These are phyloP conservation scores for Saksenaea oblongispora DNA, from an alignment of 371 early-diverging fungal species.

Conservation along the genomic window DNA sequence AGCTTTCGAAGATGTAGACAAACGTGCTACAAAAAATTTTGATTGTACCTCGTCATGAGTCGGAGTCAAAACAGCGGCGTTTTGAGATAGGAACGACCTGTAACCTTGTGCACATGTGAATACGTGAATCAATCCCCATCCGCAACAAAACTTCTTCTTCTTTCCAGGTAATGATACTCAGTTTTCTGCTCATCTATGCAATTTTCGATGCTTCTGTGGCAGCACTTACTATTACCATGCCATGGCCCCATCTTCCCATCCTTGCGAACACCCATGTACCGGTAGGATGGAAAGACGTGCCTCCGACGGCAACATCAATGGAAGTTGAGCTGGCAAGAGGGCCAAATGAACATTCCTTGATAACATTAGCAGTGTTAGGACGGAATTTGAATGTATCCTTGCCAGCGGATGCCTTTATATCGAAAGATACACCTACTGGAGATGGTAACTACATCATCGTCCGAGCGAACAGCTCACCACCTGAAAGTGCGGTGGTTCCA, in stretches of 20 bases:
- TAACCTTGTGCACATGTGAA: not conserved
- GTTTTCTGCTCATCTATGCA: not conserved
- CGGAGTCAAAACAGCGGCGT: no score
- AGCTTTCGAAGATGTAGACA: no score
- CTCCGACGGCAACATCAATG: not conserved
- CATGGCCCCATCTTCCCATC: not conserved
- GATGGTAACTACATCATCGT: constrained; percentile 7
- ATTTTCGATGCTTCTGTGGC: not conserved
- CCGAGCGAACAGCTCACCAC: constrained; percentile 11
- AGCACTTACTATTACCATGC: not conserved
- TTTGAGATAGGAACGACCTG: no score
- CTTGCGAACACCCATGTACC: constrained; percentile 1
- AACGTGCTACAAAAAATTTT: no score
- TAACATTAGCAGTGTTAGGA: not conserved
- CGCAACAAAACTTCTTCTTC: not conserved
- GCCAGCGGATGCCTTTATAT: constrained; percentile 1
- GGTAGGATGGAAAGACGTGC: not conserved
- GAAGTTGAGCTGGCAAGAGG: not conserved
- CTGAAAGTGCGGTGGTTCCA: not conserved
- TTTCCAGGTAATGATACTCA: not conserved
- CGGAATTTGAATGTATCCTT: constrained; percentile 6
- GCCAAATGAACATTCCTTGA: not conserved
- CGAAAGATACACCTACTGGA: constrained; percentile 6
- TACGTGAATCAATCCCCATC: not conserved
- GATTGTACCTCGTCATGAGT: no score